These are phyloP conservation scores for Amniculicola lignicola DNA, from an alignment of 495 filamentous ascomycete species.

Conservation along the genomic window DNA sequence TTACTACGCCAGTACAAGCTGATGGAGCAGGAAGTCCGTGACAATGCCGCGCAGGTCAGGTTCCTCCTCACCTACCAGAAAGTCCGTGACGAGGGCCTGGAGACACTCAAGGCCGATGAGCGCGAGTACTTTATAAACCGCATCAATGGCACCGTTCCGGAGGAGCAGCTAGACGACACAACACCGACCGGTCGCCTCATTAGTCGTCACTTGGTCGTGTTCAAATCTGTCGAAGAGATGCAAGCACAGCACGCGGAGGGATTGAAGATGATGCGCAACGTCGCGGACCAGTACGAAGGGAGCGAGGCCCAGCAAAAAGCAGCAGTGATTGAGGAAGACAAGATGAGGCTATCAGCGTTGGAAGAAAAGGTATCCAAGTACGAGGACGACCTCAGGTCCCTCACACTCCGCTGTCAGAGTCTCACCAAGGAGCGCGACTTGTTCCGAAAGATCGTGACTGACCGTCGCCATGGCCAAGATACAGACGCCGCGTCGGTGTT, in stretches of 20 bases:
- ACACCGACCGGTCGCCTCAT: slow-evolving; percentile 84
- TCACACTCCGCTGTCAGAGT: slow-evolving; percentile 78
- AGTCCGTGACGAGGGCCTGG: slow-evolving; percentile 71
- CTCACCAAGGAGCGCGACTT: slow-evolving; percentile 95
- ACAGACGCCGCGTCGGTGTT: slow-evolving; percentile 63
- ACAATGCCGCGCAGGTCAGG: slow-evolving; percentile 85
- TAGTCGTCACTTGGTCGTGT: slow-evolving; percentile 73
- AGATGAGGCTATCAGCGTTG: slow-evolving; percentile 67
- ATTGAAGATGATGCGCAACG: slow-evolving; percentile 71
- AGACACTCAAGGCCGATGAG: slow-evolving; percentile 64
- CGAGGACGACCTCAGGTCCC: slow-evolving; percentile 71
- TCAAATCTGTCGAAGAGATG: slow-evolving; percentile 77
- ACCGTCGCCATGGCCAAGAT: slow-evolving; percentile 64
- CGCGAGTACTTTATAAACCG: slow-evolving; percentile 65
- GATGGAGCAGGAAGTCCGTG: slow-evolving; percentile 81
- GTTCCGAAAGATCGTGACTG: slow-evolving; percentile 87
- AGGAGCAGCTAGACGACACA: slow-evolving; percentile 63
- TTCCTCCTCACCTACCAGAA: slow-evolving; percentile 80
- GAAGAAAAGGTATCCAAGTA: slow-evolving; percentile 59
- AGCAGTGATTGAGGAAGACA: slow-evolving; percentile 65
- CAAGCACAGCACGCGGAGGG: slow-evolving; percentile 86
- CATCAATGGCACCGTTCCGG: slow-evolving; percentile 62
- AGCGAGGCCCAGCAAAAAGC: slow-evolving; percentile 74
- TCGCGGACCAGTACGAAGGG: slow-evolving; percentile 87
- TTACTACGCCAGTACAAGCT: slow-evolving; percentile 72